phyloP scores from a whole-genome alignment of 495 filamentous ascomycete genomes.

The Penicillium flavigenum region DNA sequence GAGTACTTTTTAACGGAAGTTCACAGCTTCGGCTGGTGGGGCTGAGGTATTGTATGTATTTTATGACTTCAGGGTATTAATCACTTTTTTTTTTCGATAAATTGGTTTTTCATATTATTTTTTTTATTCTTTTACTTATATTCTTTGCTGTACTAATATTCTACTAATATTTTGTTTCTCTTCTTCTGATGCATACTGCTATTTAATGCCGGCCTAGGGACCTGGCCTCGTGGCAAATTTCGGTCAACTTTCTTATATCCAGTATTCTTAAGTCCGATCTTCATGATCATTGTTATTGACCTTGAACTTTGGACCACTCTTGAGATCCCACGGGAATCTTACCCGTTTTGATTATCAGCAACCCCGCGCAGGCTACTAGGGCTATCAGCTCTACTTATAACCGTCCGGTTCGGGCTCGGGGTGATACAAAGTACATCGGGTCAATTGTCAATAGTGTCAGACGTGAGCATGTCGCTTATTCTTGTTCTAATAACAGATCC shows the following conservation, averaged over 20 bases:
- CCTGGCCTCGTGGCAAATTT: conserved; percentile 2
- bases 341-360: neutral
- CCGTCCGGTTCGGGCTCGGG: neutral
- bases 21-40: conserved; percentile 30
- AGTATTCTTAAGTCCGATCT: neutral
- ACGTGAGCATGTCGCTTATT: conserved; percentile 4
- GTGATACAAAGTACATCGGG: neutral
- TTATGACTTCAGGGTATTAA: conserved; percentile 25
- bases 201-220: neutral
- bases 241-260: neutral
- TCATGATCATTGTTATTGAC: neutral
- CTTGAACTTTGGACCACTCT: neutral
- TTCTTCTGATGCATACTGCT: neutral
- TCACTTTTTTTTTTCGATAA: neutral
- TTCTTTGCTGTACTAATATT: neutral
- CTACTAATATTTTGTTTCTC: conserved; percentile 2
- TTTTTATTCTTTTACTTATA: neutral
- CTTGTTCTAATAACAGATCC: conserved; percentile 5
- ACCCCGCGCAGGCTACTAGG: conserved; percentile 13
- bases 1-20: conserved; percentile 40
- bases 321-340: neutral
- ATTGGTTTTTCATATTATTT: neutral
- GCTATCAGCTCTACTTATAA: neutral
- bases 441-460: neutral
- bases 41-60: conserved; percentile 28